A percentile compares a stretch with the other conserved stretches of the same genome.
phyloP scores from a whole-genome alignment of 306 rosid species.

The Sophora flavescens region DNA sequence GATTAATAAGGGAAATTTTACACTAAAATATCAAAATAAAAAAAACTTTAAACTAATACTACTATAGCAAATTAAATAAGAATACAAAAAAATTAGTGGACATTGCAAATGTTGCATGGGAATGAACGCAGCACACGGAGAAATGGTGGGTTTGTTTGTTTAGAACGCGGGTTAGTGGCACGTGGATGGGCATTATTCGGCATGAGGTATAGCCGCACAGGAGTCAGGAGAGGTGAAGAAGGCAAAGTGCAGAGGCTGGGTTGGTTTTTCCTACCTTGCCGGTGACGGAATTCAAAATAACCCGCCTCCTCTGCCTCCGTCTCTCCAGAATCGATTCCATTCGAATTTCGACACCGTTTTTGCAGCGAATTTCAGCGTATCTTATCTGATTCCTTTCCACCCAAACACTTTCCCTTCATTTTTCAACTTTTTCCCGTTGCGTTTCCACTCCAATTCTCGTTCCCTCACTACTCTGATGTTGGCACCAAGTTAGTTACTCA shows the following conservation, averaged over 20 bases:
- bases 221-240: not conserved
- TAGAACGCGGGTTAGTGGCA: conserved; percentile 44
- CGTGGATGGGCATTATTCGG: too few species aligned
- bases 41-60: too few species aligned
- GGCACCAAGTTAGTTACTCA: conserved; percentile 9
- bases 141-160: not conserved
- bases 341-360: conserved; percentile 1
- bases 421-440: not conserved
- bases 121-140: not conserved
- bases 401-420: not conserved
- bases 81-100: too few species aligned
- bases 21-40: too few species aligned
- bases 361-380: conserved; percentile 19
- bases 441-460: conserved; percentile 40
- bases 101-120: not conserved
- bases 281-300: not conserved
- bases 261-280: not conserved
- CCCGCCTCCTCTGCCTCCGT: not conserved
- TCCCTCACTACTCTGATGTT: conserved; percentile 6
- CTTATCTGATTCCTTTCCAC: conserved; percentile 10
- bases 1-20: too few species aligned
- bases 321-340: conserved; percentile 11
- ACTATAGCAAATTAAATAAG: too few species aligned
- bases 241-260: not conserved
- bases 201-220: too few species aligned